phyloP scores from a whole-genome alignment of 768 basidiomycete species.

The Tylopilus sp. region DNA sequence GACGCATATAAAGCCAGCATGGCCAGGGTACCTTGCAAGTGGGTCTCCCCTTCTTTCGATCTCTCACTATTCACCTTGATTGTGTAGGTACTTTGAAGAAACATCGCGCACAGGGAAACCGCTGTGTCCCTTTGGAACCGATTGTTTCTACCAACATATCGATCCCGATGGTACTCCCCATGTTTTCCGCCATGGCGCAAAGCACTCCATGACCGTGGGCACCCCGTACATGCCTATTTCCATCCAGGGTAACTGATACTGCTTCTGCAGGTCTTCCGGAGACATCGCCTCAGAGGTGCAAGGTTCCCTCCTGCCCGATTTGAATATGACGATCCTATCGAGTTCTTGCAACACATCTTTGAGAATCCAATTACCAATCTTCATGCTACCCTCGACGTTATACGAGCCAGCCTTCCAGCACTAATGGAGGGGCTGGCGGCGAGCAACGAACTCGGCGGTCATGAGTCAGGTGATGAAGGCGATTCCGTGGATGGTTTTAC shows the following conservation, averaged over 20 bases:
- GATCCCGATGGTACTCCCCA: slow-evolving; percentile 64
- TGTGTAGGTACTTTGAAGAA: slow-evolving; percentile 55
- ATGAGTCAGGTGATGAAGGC: slow-evolving; percentile 36
- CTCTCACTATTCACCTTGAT: not conserved
- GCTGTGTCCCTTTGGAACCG: slow-evolving; percentile 74
- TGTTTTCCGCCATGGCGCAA: slow-evolving; percentile 52
- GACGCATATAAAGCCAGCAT: slow-evolving; percentile 70
- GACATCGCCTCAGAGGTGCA: slow-evolving; percentile 19
- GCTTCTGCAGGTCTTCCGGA: slow-evolving; percentile 24
- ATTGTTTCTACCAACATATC: slow-evolving; percentile 77
- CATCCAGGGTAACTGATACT: slow-evolving; percentile 8
- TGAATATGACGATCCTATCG: slow-evolving; percentile 30
- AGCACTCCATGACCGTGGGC: slow-evolving; percentile 51
- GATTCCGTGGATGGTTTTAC: slow-evolving; percentile 4
- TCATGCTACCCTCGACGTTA: slow-evolving; percentile 38
- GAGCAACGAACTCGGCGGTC: slow-evolving; percentile 11
- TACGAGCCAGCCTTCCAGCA: slow-evolving; percentile 31
- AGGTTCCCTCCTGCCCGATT: slow-evolving; percentile 26
- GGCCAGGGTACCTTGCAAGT: slow-evolving; percentile 68
- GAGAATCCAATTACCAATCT: slow-evolving; percentile 42
- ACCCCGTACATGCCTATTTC: slow-evolving; percentile 32
- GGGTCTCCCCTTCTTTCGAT: slow-evolving; percentile 17
- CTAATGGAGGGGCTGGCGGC: slow-evolving; percentile 24
- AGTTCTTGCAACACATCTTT: slow-evolving; percentile 51
- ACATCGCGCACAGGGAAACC: slow-evolving; percentile 45